phyloP scores from a whole-genome alignment of 2,329 filamentous ascomycete genomes.

The Fusarium sp. region DNA sequence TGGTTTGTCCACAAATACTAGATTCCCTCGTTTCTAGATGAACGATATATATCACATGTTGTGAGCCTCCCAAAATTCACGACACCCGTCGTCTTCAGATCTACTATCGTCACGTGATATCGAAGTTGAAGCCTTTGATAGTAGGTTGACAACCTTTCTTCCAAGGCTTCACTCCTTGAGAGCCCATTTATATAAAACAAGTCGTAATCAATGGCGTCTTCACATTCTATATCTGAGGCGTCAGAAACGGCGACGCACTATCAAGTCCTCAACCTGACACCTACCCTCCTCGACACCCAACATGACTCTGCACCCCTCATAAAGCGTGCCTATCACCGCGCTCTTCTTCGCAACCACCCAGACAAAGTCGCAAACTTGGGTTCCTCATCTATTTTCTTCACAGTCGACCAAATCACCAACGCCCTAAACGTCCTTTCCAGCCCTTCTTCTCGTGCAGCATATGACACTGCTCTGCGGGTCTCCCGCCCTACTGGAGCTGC shows the following conservation, averaged over 20 bases:
- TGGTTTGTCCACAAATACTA: neutral
- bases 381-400: slow-evolving; percentile 61
- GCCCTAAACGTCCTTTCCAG: slow-evolving; percentile 71
- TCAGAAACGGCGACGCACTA: slow-evolving; percentile 65
- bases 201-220: slow-evolving; percentile 21
- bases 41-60: neutral
- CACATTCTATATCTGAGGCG: slow-evolving; percentile 13
- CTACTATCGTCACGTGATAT: slow-evolving; percentile 44
- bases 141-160: neutral
- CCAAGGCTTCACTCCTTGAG: neutral
- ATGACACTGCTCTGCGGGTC: slow-evolving; percentile 65
- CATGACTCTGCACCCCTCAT: slow-evolving; percentile 62
- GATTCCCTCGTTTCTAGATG: neutral
- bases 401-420: slow-evolving; percentile 73
- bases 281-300: slow-evolving; percentile 60
- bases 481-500: slow-evolving; percentile 41
- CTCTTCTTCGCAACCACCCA: slow-evolving; percentile 75
- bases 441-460: slow-evolving; percentile 62
- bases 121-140: slow-evolving; percentile 10
- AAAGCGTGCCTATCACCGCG: slow-evolving; percentile 74
- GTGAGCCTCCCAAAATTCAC: neutral
- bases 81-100: neutral
- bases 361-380: slow-evolving; percentile 62
- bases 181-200: neutral
- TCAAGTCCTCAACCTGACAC: slow-evolving; percentile 69